These are phyloP conservation scores for Pichia sp. DNA, from an alignment of 1,139 yeast genomes.

Conservation along the genomic window DNA sequence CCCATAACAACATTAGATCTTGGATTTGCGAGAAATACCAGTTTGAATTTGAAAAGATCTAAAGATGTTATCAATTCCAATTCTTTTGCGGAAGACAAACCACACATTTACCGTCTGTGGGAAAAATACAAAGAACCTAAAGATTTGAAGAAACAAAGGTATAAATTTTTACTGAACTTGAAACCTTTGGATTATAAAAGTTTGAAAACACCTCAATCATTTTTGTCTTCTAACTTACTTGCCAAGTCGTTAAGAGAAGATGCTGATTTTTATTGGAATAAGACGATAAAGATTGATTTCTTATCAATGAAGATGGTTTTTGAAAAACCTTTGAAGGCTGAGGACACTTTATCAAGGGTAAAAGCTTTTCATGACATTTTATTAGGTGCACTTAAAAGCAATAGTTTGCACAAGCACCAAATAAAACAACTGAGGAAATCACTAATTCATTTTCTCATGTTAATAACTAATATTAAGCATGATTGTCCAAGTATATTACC, in stretches of 20 bases:
- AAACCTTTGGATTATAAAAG: constrained; percentile 9
- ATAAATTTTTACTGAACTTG: constrained; percentile 11
- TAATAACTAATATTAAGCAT: constrained; percentile 23
- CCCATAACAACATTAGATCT: constrained; percentile 7
- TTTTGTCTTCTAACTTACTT: constrained; percentile 7
- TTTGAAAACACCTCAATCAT: constrained; percentile 1
- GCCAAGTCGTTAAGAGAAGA: not conserved
- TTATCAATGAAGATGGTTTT: not conserved
- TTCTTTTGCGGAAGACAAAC: not conserved
- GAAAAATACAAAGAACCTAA: constrained; percentile 5
- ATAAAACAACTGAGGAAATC: constrained; percentile 21
- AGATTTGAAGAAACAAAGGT: not conserved
- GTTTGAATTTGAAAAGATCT: not conserved
- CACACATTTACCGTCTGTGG: constrained; percentile 7
- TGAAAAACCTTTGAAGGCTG: constrained; percentile 8
- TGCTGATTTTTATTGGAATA: constrained; percentile 4
- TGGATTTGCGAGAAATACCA: constrained; percentile 12
- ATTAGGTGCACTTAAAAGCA: constrained; percentile 6
- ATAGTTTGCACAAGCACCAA: constrained; percentile 1
- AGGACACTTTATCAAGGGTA: constrained; percentile 3
- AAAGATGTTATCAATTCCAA: not conserved
- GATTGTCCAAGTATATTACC: constrained; percentile 10
- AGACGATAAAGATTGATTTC: constrained; percentile 6
- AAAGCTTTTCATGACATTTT: constrained; percentile 17
- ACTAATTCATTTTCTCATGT: constrained; percentile 24